Evolutionary conservation across 495 filamentous ascomycete species (phyloP).

Genomic region (Neurospora sp.): DNA sequence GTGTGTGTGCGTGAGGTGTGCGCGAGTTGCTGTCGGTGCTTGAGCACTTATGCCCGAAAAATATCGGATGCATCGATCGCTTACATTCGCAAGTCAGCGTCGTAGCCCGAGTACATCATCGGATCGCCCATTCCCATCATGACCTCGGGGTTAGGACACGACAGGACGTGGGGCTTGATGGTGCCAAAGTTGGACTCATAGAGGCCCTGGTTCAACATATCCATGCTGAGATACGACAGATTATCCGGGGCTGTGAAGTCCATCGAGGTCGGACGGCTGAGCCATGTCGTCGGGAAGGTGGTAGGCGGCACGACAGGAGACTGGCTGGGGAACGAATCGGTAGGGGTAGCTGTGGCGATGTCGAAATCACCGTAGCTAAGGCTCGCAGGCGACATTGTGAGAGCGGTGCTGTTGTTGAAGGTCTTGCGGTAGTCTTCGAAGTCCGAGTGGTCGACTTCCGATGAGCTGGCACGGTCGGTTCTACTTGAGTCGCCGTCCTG

Average conservation of each 20-base stretch:
- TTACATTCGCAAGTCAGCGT: not conserved
- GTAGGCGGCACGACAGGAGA: conserved; percentile 8
- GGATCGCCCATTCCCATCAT: conserved; percentile 42
- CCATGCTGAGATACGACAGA: conserved; percentile 25
- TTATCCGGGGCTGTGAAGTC: conserved; percentile 14
- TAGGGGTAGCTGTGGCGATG: conserved; percentile 17
- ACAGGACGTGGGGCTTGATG: conserved; percentile 37
- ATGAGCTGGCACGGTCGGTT: conserved; percentile 41
- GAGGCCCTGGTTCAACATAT: conserved; percentile 34
- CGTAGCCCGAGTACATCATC: conserved; percentile 25
- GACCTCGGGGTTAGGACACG: conserved; percentile 34
- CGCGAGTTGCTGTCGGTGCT: not conserved
- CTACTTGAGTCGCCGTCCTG: conserved; percentile 26
- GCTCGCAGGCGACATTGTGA: conserved; percentile 38
- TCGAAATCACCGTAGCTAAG: conserved; percentile 37
- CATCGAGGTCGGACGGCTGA: conserved; percentile 25
- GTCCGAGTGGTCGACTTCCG: conserved; percentile 42
- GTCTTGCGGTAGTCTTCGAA: conserved; percentile 41
- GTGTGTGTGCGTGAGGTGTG: not conserved
- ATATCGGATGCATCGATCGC: not conserved
- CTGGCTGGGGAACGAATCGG: conserved; percentile 24
- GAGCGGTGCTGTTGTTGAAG: conserved; percentile 24
- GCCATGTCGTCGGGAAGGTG: conserved; percentile 19
- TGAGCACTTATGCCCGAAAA: not conserved
- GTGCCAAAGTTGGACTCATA: conserved; percentile 36